Evolutionary conservation across 2,329 filamentous ascomycete genomes (phyloP).

Genomic region (Hypoxylon sp.): DNA sequence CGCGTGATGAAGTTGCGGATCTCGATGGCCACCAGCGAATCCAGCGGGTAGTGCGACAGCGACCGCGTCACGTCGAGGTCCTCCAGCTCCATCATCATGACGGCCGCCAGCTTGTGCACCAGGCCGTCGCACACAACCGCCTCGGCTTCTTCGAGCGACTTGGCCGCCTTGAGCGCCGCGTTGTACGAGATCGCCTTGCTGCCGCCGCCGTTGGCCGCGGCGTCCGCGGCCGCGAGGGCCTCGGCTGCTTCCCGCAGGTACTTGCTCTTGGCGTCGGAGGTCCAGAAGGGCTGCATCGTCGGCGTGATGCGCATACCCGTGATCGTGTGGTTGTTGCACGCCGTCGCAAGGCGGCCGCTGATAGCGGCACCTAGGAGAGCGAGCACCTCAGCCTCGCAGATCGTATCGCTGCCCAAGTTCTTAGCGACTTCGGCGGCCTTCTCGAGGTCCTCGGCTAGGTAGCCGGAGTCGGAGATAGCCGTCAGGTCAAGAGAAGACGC

Average conservation of each 20-base stretch:
- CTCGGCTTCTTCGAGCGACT: conserved; percentile 59
- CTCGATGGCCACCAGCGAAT: conserved; percentile 63
- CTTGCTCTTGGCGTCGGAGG: conserved; percentile 65
- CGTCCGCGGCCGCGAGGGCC: conserved; percentile 53
- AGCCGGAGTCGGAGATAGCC: conserved; percentile 62
- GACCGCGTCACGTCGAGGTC: conserved; percentile 61
- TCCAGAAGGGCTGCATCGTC: conserved; percentile 63
- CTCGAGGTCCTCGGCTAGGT: conserved; percentile 60
- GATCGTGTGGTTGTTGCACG: conserved; percentile 64
- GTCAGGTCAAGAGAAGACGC: conserved; percentile 65
- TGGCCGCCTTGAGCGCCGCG: conserved; percentile 57
- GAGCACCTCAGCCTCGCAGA: conserved; percentile 66
- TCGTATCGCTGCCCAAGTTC: conserved; percentile 61
- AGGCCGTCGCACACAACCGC: conserved; percentile 59
- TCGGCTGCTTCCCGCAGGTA: conserved; percentile 58
- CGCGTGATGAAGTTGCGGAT: conserved; percentile 64
- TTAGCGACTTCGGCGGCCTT: conserved; percentile 60
- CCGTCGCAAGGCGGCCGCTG: conserved; percentile 55
- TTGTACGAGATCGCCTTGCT: conserved; percentile 57
- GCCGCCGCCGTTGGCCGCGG: conserved; percentile 37
- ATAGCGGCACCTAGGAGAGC: conserved; percentile 66
- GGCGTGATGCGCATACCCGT: conserved; percentile 65
- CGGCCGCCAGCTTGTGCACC: conserved; percentile 60
- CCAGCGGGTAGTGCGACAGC: conserved; percentile 58
- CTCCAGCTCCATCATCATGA: conserved; percentile 62